Percentiles rank a stretch among this genome's conserved stretches.
Evolutionary conservation across 495 filamentous ascomycete species (phyloP).

Genomic region (Lasiosphaeria miniovina): DNA sequence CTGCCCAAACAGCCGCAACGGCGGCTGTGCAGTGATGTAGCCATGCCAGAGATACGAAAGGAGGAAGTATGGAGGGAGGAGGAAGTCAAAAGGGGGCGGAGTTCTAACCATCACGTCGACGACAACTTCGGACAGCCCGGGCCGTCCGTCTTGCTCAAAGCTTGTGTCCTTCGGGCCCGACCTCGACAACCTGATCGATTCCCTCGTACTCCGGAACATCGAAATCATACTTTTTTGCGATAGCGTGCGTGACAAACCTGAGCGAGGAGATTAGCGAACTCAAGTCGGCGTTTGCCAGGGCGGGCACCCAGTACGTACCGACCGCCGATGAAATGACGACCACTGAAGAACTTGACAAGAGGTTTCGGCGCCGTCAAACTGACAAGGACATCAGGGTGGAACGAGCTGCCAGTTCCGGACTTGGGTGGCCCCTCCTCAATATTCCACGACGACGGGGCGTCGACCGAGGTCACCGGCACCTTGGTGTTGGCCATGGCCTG

Average conservation of each 20-base stretch:
- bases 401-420: slow-evolving; percentile 73
- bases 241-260: slow-evolving; percentile 75
- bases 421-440: slow-evolving; percentile 80
- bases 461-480: slow-evolving; percentile 80
- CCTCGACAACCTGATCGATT: slow-evolving; percentile 84
- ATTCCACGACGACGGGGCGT: slow-evolving; percentile 91
- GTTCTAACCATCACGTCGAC: background rate
- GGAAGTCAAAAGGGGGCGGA: slow-evolving; percentile 1
- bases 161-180: slow-evolving; percentile 57
- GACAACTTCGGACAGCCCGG: background rate
- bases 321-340: slow-evolving; percentile 86
- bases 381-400: slow-evolving; percentile 73
- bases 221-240: slow-evolving; percentile 84
- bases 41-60: background rate
- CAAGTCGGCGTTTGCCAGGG: background rate
- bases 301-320: slow-evolving; percentile 41
- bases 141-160: slow-evolving; percentile 38
- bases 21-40: slow-evolving; percentile 46
- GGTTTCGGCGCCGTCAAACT: slow-evolving; percentile 95
- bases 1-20: slow-evolving; percentile 48
- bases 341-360: slow-evolving; percentile 76
- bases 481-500: slow-evolving; percentile 66
- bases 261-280: slow-evolving; percentile 19
- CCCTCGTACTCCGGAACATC: slow-evolving; percentile 82
- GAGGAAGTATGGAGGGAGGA: background rate